phyloP scores from a whole-genome alignment of 345 rosid genomes.

The Bretschneidera sinensis region DNA sequence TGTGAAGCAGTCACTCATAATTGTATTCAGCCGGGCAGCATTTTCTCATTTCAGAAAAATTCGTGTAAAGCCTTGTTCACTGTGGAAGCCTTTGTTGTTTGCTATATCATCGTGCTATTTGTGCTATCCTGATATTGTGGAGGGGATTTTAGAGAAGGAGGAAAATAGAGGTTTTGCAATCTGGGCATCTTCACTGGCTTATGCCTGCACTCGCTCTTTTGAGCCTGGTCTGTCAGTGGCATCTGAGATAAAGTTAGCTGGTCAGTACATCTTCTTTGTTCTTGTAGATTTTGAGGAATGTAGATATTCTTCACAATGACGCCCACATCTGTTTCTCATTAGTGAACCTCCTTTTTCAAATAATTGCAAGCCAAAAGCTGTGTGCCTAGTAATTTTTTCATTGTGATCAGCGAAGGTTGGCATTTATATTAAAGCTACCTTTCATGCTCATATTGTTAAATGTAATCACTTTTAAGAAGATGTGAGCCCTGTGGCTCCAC shows the following conservation, averaged over 20 bases:
- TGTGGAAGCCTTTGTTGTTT: slow-evolving; percentile 76
- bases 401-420: neutral
- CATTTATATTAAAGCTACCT: neutral
- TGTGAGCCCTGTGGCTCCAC: too few species aligned
- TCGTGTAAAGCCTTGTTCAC: slow-evolving; percentile 51
- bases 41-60: slow-evolving; percentile 56
- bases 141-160: slow-evolving; percentile 47
- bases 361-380: neutral
- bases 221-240: slow-evolving; percentile 37
- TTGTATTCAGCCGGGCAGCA: slow-evolving; percentile 54
- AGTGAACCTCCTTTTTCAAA: neutral
- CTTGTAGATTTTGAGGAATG: neutral
- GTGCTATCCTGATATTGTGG: slow-evolving; percentile 49
- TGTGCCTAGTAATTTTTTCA: neutral
- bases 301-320: neutral
- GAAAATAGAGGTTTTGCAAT: slow-evolving; percentile 48
- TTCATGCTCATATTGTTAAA: neutral
- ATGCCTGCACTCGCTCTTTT: slow-evolving; percentile 33
- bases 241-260: slow-evolving; percentile 62
- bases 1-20: slow-evolving; percentile 46
- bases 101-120: slow-evolving; percentile 76
- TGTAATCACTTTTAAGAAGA: too few species aligned
- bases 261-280: slow-evolving; percentile 30
- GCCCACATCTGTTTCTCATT: neutral
- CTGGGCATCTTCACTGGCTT: slow-evolving; percentile 69